A percentile compares a stretch with the other conserved stretches of the same genome.
Conservation (phyloP, 2,329 filamentous ascomycete genomes). For the Myrmaecium sp. region DNA sequence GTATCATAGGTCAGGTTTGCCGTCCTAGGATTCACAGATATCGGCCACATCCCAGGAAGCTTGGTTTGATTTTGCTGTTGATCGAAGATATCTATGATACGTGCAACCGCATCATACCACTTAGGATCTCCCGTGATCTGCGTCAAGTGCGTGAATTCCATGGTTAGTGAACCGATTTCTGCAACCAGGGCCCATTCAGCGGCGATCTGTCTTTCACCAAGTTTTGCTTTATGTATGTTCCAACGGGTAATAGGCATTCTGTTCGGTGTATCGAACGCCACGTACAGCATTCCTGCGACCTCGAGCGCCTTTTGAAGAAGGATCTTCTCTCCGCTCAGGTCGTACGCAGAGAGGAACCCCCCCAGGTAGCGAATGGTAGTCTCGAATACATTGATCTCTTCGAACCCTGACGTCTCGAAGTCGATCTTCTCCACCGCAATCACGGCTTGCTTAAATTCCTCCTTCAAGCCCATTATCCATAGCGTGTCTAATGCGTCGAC, state of each 20-base stretch:
- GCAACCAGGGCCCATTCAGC: slow-evolving; percentile 27
- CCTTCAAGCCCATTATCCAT: slow-evolving; percentile 31
- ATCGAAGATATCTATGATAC: slow-evolving; percentile 16
- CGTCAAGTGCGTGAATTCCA: slow-evolving; percentile 22
- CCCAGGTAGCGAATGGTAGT: slow-evolving; percentile 29
- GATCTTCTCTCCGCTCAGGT: slow-evolving; percentile 17
- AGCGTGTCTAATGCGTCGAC: slow-evolving; percentile 30
- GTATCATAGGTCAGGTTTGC: slow-evolving; percentile 12
- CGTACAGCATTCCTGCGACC: slow-evolving; percentile 26
- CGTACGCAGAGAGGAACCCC: slow-evolving; percentile 20
- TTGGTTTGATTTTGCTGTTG: slow-evolving; percentile 13
- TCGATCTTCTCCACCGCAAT: slow-evolving; percentile 27
- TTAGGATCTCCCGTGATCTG: slow-evolving; percentile 19
- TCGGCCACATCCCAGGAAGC: slow-evolving; percentile 21
- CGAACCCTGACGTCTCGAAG: slow-evolving; percentile 21
- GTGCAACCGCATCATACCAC: slow-evolving; percentile 19
- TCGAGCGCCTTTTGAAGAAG: slow-evolving; percentile 21
- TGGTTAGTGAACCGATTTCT: slow-evolving; percentile 27
- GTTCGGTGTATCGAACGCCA: slow-evolving; percentile 29
- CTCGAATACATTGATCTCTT: slow-evolving; percentile 33
- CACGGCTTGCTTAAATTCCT: slow-evolving; percentile 30
- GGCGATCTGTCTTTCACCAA: slow-evolving; percentile 15
- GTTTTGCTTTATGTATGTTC: slow-evolving; percentile 19
- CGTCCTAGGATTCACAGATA: slow-evolving; percentile 20
- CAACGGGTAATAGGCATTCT: slow-evolving; percentile 28